Percentiles rank a stretch among this genome's conserved stretches.
phyloP scores from a whole-genome alignment of 2,329 filamentous ascomycete species.

The Paraphaeosphaeria minitans region DNA sequence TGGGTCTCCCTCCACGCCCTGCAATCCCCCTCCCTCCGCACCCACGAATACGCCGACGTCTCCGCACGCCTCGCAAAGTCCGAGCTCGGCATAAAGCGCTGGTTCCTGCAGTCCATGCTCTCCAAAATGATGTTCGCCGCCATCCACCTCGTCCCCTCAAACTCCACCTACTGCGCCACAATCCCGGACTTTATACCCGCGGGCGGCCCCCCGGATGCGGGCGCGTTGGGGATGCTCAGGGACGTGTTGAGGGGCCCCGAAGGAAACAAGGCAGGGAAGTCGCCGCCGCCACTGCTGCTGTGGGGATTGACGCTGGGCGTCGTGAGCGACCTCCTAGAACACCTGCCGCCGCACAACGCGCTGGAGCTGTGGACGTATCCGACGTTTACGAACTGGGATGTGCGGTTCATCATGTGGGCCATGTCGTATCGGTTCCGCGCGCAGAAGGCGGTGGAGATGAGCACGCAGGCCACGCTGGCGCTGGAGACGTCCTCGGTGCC shows the following conservation, averaged over 20 bases:
- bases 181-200: conserved; percentile 56
- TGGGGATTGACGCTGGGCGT: conserved; percentile 73
- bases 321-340: conserved; percentile 69
- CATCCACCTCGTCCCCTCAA: conserved; percentile 65
- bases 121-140: conserved; percentile 72
- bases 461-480: conserved; percentile 12
- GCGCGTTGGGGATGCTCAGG: conserved; percentile 19
- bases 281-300: conserved; percentile 64
- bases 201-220: conserved; percentile 17
- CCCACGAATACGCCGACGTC: conserved; percentile 67
- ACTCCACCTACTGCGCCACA: conserved; percentile 63
- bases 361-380: conserved; percentile 70
- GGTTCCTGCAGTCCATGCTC: conserved; percentile 61
- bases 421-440: conserved; percentile 62
- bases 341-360: conserved; percentile 67
- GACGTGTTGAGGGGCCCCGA: conserved; percentile 24
- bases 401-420: conserved; percentile 63
- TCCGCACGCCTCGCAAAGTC: conserved; percentile 64
- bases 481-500: conserved; percentile 28
- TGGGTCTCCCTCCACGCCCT: conserved; percentile 70
- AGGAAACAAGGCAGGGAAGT: conserved; percentile 41
- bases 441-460: conserved; percentile 42
- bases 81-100: conserved; percentile 59
- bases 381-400: conserved; percentile 68
- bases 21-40: conserved; percentile 64